Evolutionary conservation across 2,329 filamentous ascomycete genomes (phyloP).

Genomic region (Metarhizium sp.): DNA sequence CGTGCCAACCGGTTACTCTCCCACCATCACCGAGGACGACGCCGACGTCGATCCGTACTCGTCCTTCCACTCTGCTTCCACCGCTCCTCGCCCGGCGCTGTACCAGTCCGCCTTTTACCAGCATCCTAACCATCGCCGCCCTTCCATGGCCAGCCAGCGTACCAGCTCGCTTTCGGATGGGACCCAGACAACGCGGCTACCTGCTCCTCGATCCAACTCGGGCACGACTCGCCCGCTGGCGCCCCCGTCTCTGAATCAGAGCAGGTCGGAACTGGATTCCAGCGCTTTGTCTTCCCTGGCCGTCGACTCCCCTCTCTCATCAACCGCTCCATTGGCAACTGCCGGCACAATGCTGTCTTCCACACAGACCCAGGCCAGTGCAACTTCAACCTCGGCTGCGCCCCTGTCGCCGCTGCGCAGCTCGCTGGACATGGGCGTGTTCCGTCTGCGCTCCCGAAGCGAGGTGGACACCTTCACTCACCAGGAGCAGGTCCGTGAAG

Average conservation of each 20-base stretch:
- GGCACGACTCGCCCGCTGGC: slow-evolving; percentile 25
- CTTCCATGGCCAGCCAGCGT: slow-evolving; percentile 23
- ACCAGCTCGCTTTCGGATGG: slow-evolving; percentile 25
- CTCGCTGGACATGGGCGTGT: slow-evolving; percentile 47
- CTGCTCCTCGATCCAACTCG: slow-evolving; percentile 19
- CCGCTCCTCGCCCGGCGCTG: slow-evolving; percentile 3
- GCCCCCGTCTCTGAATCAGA: slow-evolving; percentile 28
- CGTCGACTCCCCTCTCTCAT: slow-evolving; percentile 26
- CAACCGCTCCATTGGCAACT: slow-evolving; percentile 15
- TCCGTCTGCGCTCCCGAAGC: slow-evolving; percentile 51
- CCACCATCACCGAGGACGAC: slow-evolving; percentile 45
- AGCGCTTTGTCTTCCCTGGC: slow-evolving; percentile 17
- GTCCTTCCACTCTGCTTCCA: slow-evolving; percentile 8
- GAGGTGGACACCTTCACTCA: slow-evolving; percentile 47
- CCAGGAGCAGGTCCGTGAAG: slow-evolving; percentile 48
- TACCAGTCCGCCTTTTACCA: slow-evolving; percentile 9
- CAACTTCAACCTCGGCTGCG: slow-evolving; percentile 21
- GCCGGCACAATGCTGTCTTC: slow-evolving; percentile 18
- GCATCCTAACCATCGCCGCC: slow-evolving; percentile 16
- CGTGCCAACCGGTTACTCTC: slow-evolving; percentile 31
- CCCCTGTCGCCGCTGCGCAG: slow-evolving; percentile 44
- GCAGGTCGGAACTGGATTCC: slow-evolving; percentile 39
- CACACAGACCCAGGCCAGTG: slow-evolving; percentile 14
- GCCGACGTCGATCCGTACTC: slow-evolving; percentile 25
- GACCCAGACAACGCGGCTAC: slow-evolving; percentile 16